Conservation (phyloP, 2,329 filamentous ascomycete species). For the Lojkania enalia region DNA sequence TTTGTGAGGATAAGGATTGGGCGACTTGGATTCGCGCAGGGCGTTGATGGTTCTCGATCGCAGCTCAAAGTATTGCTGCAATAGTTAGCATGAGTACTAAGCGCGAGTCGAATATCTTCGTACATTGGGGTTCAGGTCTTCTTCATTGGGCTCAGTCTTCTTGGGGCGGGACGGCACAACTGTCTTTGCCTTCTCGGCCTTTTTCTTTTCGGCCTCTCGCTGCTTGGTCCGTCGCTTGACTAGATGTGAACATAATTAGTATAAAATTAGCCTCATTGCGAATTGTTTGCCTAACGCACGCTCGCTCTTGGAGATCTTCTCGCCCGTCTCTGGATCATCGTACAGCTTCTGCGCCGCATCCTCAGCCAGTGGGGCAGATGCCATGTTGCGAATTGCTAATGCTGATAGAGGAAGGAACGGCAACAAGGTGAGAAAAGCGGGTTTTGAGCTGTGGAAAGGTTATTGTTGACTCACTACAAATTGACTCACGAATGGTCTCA, state of each 20-base stretch:
- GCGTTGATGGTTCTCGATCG: constrained; percentile 81
- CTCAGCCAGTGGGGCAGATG: constrained; percentile 32
- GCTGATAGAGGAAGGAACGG: too few relatives aligned
- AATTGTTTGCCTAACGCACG: constrained; percentile 20
- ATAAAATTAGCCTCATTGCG: constrained; percentile 22
- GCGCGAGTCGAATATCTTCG: constrained; percentile 25
- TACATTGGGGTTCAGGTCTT: constrained; percentile 74
- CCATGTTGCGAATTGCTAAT: constrained; percentile 36
- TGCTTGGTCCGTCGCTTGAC: constrained; percentile 96
- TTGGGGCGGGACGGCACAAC: constrained; percentile 60
- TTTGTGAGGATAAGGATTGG: constrained; percentile 82
- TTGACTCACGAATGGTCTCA: too few relatives aligned
- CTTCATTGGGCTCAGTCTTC: constrained; percentile 67
- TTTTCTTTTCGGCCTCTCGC: constrained; percentile 83
- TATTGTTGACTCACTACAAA: too few relatives aligned
- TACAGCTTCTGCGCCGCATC: constrained; percentile 64
- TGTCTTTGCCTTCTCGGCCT: constrained; percentile 83
- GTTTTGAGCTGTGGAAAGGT: too few relatives aligned
- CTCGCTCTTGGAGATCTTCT: constrained; percentile 64
- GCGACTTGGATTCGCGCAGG: constrained; percentile 70
- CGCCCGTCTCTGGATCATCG: constrained; percentile 91
- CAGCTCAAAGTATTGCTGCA: constrained; percentile 92
- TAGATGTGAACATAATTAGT: constrained; percentile 66
- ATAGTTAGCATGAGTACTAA: constrained; percentile 15
- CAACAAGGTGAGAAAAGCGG: too few relatives aligned